These are phyloP conservation scores for Wickerhamiella kazuoi DNA, from an alignment of 805 yeast species.

Conservation along the genomic window DNA sequence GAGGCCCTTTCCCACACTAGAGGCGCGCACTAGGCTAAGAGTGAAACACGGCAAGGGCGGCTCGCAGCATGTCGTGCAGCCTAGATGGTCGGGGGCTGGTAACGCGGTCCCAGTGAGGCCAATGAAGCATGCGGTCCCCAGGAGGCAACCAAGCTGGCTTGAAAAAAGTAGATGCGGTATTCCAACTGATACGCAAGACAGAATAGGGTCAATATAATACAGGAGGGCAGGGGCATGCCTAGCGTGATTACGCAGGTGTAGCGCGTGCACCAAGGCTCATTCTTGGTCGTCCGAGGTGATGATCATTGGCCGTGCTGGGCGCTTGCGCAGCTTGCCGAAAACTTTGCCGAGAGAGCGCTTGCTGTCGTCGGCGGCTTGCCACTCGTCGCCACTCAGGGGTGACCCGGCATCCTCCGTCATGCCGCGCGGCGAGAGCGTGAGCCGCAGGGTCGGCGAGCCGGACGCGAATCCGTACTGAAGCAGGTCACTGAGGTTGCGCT, in stretches of 20 bases:
- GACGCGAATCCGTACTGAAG: conserved; percentile 3
- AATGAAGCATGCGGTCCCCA: too few species aligned
- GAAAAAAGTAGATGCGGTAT: too few species aligned
- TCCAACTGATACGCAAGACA: too few species aligned
- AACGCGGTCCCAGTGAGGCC: too few species aligned
- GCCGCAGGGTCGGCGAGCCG: conserved; percentile 3
- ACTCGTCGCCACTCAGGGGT: not conserved
- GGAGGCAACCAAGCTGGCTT: too few species aligned
- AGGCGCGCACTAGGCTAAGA: too few species aligned
- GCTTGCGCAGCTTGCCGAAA: not conserved
- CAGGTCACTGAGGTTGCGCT: conserved; percentile 4
- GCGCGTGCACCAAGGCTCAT: not conserved
- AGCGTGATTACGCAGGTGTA: not conserved
- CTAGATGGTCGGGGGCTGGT: too few species aligned
- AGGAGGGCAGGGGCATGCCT: not conserved
- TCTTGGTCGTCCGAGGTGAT: not conserved
- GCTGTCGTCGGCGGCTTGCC: not conserved
- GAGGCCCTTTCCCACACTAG: too few species aligned
- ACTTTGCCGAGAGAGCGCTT: not conserved
- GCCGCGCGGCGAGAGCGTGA: conserved; percentile 3
- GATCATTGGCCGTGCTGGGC: not conserved
- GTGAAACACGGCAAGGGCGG: too few species aligned
- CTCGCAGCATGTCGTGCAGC: too few species aligned
- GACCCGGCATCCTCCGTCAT: not conserved
- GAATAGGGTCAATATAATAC: not conserved